Evolutionary conservation across 106 monocot species (phyloP), one percentile per base, ranked within the genome.

Genomic region (Dioscorea dumetorum): DNA sequence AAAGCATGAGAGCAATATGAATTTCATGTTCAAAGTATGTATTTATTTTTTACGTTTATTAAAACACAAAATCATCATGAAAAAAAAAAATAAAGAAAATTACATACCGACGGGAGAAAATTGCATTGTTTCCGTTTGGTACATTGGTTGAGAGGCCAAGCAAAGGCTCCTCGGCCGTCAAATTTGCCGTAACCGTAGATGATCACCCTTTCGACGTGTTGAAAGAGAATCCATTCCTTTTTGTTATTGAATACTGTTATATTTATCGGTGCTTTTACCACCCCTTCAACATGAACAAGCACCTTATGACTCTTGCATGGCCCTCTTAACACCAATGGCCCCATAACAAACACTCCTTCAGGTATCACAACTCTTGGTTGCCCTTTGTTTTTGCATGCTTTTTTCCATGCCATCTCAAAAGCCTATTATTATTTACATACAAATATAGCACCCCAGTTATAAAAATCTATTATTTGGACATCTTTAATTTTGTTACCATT

Each of bases 131-230:
- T 51, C 17, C 4, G 14, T 4, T 51, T 51, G 14, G 12, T 17
- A 12, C 51, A 51, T 51, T 12, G 51, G 12, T 51, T 51, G 12
- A 51, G 61, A 21, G 64, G 64, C 64, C 64, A 64, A 41, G 64
- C 41, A 1, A 20, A 48, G 48, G 64, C 64, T 41, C 64, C 64
- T 48, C 21, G 34, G 33, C 64, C 64, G 21, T 64, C 35, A 18
- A 64, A 48, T 20, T 18, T 48, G 41, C 64, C 64, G 11, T 2
- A 6, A 2, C 64, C 64, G 24, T 34, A 18, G 33, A 64, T n/a
- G n/a, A 17, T 8, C 64, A 64, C 41, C 7, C 64, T 41, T n/a
- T 64, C 64, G 11, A 64, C 21, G 8, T 64, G 11, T n/a, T 48
- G 41, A 41, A 64, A 64, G 0, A 8, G 11, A 18, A 64, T 48